Conservation (phyloP, 768 basidiomycete genomes). For the Auricularia heimuer region DNA sequence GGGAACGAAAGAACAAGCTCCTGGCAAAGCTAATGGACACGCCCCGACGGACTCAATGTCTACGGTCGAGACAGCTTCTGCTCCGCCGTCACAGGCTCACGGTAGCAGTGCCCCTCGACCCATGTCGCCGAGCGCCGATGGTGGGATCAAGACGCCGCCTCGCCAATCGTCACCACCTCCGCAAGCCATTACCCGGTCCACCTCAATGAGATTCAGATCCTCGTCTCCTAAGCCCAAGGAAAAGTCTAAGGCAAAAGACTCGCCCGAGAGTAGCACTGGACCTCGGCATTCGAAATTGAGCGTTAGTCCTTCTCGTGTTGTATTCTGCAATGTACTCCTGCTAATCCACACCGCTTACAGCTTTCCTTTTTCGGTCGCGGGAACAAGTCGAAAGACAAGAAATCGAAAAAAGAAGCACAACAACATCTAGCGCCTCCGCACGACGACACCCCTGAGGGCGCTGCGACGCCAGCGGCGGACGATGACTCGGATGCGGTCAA, state of each 20-base stretch:
- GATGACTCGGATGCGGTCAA: conserved; percentile 72
- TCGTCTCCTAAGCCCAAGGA: conserved; percentile 39
- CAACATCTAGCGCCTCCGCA: conserved; percentile 29
- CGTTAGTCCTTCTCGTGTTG: conserved; percentile 34
- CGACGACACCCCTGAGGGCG: conserved; percentile 31
- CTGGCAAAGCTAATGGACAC: neutral
- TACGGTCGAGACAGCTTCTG: neutral
- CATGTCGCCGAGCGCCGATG: conserved; percentile 18
- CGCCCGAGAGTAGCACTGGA: conserved; percentile 48
- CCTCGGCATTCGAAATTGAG: conserved; percentile 64
- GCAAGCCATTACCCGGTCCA: conserved; percentile 7
- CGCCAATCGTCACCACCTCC: conserved; percentile 18
- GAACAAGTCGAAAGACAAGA: conserved; percentile 42
- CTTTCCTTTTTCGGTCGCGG: conserved; percentile 68
- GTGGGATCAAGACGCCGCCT: conserved; percentile 25
- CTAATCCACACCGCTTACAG: conserved; percentile 9
- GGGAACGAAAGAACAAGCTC: neutral
- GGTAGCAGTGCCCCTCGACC: conserved; percentile 6
- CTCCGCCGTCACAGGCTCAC: neutral
- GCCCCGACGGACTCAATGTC: neutral
- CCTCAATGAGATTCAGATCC: conserved; percentile 26
- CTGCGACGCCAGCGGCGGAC: conserved; percentile 43
- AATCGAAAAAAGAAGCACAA: conserved; percentile 17
- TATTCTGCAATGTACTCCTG: neutral
- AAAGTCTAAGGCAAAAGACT: conserved; percentile 36